Evolutionary conservation across 2,329 filamentous ascomycete genomes (phyloP).

Genomic region (Pezicula carpinea): DNA sequence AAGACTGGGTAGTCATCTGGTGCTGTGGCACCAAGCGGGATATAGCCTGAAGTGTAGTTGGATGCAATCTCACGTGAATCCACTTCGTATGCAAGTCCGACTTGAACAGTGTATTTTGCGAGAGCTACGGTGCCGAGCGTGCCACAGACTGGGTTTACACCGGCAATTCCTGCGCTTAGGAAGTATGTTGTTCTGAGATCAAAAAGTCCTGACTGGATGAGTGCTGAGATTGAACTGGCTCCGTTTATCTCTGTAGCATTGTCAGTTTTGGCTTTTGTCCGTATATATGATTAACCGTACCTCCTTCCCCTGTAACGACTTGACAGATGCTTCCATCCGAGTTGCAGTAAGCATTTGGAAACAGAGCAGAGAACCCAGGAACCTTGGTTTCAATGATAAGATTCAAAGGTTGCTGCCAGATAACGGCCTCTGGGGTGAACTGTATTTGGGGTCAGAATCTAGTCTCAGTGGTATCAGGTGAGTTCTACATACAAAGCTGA

Average conservation of each 20-base stretch:
- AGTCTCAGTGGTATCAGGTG: neutral
- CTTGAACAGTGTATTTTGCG: constrained; percentile 63
- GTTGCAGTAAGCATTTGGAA: neutral
- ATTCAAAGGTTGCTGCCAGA: neutral
- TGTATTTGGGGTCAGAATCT: neutral
- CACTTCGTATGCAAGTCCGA: constrained; percentile 69
- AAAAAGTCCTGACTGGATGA: constrained; percentile 54
- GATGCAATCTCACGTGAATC: constrained; percentile 60
- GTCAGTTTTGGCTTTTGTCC: neutral
- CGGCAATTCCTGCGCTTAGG: constrained; percentile 64
- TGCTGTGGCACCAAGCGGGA: constrained; percentile 51
- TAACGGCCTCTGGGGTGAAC: neutral
- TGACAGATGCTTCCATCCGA: neutral
- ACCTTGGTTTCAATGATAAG: neutral
- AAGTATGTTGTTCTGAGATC: constrained; percentile 65
- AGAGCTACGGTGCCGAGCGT: constrained; percentile 64
- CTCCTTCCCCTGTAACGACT: neutral
- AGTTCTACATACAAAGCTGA: neutral
- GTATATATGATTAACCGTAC: neutral
- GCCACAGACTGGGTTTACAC: constrained; percentile 63
- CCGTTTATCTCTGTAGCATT: constrained; percentile 63
- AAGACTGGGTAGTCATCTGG: constrained; percentile 51
- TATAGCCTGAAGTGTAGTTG: constrained; percentile 62
- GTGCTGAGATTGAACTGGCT: constrained; percentile 55
- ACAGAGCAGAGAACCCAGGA: neutral